Evolutionary conservation across 73 alveolate genomes (phyloP).

Genomic region (Stentor coeruleus): DNA sequence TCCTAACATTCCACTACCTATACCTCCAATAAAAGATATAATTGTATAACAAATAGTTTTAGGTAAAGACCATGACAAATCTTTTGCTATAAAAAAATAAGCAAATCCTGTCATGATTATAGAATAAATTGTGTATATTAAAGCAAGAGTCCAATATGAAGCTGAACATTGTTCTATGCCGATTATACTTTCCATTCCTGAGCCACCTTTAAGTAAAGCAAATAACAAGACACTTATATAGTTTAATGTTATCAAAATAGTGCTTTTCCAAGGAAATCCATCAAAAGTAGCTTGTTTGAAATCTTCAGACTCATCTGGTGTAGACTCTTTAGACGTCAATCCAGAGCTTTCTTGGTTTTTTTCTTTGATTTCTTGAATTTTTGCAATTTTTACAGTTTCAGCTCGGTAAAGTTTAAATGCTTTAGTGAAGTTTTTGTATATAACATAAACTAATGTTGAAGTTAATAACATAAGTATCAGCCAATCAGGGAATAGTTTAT

Average conservation of each 20-base stretch:
- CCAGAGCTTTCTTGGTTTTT: too few species aligned
- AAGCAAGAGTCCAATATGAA: not conserved
- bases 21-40: conserved; percentile 45
- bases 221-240: not conserved
- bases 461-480: not conserved
- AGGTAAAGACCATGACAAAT: not conserved
- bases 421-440: conserved; percentile 28
- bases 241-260: not conserved
- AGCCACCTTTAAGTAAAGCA: not conserved
- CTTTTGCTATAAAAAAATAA: not conserved
- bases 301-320: not conserved
- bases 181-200: not conserved
- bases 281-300: not conserved
- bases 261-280: not conserved
- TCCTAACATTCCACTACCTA: conserved; percentile 47
- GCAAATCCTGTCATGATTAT: not conserved
- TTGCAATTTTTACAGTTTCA: conserved; percentile 28
- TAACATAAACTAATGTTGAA: not conserved
- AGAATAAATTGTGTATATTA: not conserved
- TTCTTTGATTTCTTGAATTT: too few species aligned
- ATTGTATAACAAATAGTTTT: not conserved
- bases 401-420: conserved; percentile 1
- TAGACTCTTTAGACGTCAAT: too few species aligned
- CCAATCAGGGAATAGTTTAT: conserved; percentile 30
- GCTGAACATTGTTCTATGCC: not conserved